Evolutionary conservation across 305 asterid genomes (phyloP).

Genomic region (Monarda citriodora): DNA sequence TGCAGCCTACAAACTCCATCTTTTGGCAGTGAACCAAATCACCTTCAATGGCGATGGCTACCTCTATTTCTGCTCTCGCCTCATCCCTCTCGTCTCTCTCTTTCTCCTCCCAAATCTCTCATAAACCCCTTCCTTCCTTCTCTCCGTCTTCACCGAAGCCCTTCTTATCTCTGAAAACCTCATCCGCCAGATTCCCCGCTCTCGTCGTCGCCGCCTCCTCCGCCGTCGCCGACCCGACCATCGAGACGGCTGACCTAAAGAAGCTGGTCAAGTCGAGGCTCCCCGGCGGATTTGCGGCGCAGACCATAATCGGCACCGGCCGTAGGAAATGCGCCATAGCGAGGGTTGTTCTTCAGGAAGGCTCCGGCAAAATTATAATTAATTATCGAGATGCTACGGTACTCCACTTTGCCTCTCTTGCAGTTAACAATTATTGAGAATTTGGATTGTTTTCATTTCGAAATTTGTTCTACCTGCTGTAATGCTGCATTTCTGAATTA

Average conservation of each 20-base stretch:
- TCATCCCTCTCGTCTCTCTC: conserved; percentile 83
- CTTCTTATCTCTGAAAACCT: conserved; percentile 26
- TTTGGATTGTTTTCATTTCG: background rate
- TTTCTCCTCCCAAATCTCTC: conserved; percentile 74
- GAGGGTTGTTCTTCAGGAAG: conserved; percentile 93
- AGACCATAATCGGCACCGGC: conserved; percentile 81
- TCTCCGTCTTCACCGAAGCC: conserved; percentile 30
- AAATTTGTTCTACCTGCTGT: background rate
- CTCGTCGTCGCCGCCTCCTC: conserved; percentile 40
- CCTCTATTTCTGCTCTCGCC: conserved; percentile 56
- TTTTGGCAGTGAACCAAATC: no score
- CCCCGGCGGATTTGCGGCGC: conserved; percentile 96
- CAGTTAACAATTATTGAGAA: background rate
- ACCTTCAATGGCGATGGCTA: conserved; percentile 47
- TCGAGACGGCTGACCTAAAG: conserved; percentile 56
- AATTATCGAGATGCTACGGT: conserved; percentile 76
- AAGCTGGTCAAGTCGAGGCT: conserved; percentile 78
- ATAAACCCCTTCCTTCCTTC: conserved; percentile 30
- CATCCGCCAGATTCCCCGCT: conserved; percentile 31
- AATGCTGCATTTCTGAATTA: background rate
- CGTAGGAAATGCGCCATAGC: conserved; percentile 92
- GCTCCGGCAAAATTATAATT: conserved; percentile 76
- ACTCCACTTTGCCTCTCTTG: background rate
- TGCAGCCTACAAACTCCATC: conserved; percentile 5
- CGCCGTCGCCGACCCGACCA: conserved; percentile 33